These are phyloP conservation scores for Metrosideros polymorpha DNA, from an alignment of 441 rosid genomes.

Conservation along the genomic window DNA sequence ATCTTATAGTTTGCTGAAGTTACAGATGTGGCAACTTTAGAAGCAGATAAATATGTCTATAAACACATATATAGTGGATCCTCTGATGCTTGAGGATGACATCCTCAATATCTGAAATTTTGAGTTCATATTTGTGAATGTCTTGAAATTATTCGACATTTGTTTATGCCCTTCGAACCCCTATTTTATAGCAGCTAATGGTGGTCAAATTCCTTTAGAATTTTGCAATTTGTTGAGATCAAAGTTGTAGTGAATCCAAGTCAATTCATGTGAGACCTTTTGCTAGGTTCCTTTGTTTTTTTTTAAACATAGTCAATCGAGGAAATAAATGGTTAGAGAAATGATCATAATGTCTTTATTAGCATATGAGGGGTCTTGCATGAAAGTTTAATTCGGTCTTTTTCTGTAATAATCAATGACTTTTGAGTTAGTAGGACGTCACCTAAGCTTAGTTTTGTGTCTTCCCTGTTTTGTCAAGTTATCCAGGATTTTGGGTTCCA, in stretches of 20 bases:
- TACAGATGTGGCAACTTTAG: neutral
- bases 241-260: neutral
- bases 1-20: neutral
- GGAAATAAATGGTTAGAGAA: neutral
- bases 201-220: neutral
- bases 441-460: neutral
- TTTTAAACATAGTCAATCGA: neutral
- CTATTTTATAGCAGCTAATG: neutral
- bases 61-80: neutral
- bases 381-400: neutral
- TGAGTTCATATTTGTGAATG: neutral
- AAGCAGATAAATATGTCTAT: neutral
- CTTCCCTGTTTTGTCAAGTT: neutral
- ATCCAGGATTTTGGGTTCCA: neutral
- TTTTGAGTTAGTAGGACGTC: neutral
- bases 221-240: neutral
- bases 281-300: neutral
- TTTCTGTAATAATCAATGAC: neutral
- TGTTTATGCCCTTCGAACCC: neutral
- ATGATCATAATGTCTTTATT: neutral
- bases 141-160: neutral
- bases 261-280: neutral
- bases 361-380: neutral
- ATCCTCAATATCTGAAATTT: neutral
- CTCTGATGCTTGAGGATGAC: neutral